These are phyloP conservation scores for Paramecium tetraurelia DNA, from an alignment of 73 alveolate species.

Conservation along the genomic window DNA sequence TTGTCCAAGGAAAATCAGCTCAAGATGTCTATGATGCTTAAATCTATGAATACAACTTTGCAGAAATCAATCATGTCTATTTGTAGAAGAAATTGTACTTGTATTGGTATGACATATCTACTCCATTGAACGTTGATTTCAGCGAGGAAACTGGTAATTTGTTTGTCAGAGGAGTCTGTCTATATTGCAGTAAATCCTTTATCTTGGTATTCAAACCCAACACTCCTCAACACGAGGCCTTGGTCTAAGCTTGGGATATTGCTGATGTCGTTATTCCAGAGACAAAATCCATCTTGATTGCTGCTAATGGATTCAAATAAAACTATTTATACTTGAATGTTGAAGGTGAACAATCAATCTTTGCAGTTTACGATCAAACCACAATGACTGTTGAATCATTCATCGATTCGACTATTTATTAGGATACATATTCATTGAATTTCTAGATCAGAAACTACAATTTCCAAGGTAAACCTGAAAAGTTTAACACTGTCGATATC, in stretches of 20 bases:
- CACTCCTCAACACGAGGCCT: slow-evolving; percentile 23
- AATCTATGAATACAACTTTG: slow-evolving; percentile 18
- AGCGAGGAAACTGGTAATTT: not conserved
- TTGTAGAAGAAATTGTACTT: not conserved
- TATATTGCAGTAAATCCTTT: not conserved
- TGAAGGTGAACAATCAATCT: not conserved
- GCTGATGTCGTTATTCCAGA: not conserved
- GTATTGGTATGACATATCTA: not conserved
- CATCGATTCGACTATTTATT: not conserved
- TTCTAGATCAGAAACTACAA: not conserved
- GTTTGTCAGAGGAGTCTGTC: not conserved
- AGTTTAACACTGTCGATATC: not conserved
- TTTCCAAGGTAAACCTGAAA: not conserved
- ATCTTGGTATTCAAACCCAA: not conserved
- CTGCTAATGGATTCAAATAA: not conserved
- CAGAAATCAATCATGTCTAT: not conserved
- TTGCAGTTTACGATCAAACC: not conserved
- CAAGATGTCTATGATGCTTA: not conserved
- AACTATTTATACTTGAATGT: not conserved
- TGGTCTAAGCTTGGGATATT: not conserved
- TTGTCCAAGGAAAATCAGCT: not conserved
- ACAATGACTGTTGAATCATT: not conserved
- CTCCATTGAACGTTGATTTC: not conserved
- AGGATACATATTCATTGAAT: not conserved
- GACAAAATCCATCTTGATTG: not conserved